Evolutionary conservation across 2,329 filamentous ascomycete genomes (phyloP), one percentile per base, ranked within the genome.

Genomic region (Trichophyton equinum): DNA sequence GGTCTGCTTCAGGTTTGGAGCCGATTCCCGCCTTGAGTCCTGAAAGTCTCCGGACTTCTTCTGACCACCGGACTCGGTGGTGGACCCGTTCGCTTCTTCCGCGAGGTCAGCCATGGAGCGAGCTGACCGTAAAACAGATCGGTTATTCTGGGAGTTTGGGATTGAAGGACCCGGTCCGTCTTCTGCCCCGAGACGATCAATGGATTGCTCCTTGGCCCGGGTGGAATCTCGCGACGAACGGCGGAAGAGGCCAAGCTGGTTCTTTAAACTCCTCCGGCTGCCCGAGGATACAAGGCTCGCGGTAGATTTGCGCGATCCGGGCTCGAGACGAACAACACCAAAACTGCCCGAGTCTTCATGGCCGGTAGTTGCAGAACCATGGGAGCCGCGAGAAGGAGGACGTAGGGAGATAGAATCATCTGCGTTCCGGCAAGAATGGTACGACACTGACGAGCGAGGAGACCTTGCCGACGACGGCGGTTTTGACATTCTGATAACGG

Each of bases 401-500:
- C 74, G 68, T 30, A 67, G 60, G 5, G 68, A 64, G 9, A 67
- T 69, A 9, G 68, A 44, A 74, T 67, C 81, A 77, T 59, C 76
- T 77, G 63, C 75, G 76, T 64, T 85, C 80, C 11, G 75, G 74
- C 0, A 74, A 73, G 15, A 77, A 63, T 77, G 25, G 65, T 68
- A 25, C 65, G 62, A 1, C 84, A 82, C 20, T 85, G 89, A 62
- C 0, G 85, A 82, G n/a, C 86, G 90, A 58, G 88, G 75, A 18
- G 85, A 76, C 27, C 88, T 91, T 67, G 85, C 83, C 60, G 88
- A 88, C 58, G 87, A 89, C 0, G 88, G 88, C 6, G 86, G 87
- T 72, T 91, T 91, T 36, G 89, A 83, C 36, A 91, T 95, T 65
- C 87, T 85, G 67, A 95, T 82, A 60, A 92, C 82, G 18, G 91